phyloP scores from a whole-genome alignment of 345 rosid genomes.

The Euclidium syriacum region DNA sequence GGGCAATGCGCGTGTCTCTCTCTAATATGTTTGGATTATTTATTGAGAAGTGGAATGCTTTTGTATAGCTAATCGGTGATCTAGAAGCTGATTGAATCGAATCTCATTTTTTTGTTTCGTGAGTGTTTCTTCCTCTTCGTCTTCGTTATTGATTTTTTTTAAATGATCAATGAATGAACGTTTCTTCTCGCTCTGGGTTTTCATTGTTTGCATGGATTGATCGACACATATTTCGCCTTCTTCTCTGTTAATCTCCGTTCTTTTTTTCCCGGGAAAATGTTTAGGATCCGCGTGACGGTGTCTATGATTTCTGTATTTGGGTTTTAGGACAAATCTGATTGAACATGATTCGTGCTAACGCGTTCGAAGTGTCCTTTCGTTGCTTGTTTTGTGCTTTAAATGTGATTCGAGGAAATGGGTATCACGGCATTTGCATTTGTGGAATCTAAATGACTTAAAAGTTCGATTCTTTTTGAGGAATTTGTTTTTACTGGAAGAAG shows the following conservation, averaged over 20 bases:
- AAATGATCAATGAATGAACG: background rate
- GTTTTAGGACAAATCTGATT: background rate
- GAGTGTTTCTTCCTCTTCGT: background rate
- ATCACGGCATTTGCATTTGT: conserved; percentile 9
- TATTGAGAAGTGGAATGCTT: background rate
- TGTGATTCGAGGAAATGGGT: background rate
- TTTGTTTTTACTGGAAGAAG: background rate
- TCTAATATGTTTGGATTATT: background rate
- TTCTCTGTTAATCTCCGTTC: background rate
- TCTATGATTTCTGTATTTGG: background rate
- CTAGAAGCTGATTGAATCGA: conserved; percentile 1
- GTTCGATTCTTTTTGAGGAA: background rate
- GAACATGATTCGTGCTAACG: background rate
- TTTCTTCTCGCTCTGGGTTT: background rate
- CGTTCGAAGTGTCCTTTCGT: background rate
- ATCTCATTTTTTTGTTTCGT: background rate
- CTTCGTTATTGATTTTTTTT: background rate
- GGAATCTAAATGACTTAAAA: conserved; percentile 6
- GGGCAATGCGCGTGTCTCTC: conserved; percentile 14
- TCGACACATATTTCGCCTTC: background rate
- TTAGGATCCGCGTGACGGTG: background rate
- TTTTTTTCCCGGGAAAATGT: background rate
- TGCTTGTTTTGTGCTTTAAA: background rate
- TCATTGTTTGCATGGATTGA: conserved; percentile 2
- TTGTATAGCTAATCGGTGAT: conserved; percentile 5